Base-by-base conservation (phyloP, 2,329 filamentous ascomycete genomes). In the Sporothrix globosa region DNA sequence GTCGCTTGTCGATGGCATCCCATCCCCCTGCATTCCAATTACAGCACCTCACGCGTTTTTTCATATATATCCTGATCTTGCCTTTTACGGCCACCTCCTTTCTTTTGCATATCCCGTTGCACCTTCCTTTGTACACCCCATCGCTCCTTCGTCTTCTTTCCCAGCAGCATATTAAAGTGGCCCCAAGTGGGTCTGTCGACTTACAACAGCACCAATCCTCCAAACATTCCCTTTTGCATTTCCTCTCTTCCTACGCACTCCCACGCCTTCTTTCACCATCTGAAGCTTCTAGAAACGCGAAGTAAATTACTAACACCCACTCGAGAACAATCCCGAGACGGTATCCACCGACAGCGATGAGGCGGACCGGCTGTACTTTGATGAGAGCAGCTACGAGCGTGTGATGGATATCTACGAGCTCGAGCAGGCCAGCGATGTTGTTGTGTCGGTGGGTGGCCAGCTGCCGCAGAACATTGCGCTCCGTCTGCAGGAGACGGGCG, bases 361-460 rank as follows among this genome's bases (percentile, higher is more conserved):
- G 11, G 92, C 93, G 10, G 95, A 98, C 76, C 93, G 90, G 77
- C 87, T 99, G 5, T 99, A 98, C 82, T 99, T 99, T 74, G 96
- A 98, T 76, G 96, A 99, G 81, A 83, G 98, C 69, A 96, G 91
- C 81, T 98, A 97, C 79, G 96, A 98, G 83, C 91, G 95, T 78
- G 95, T 98, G 11, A 97, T 98, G 93, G 96, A 99, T 80, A 98
- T 98, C 74, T 97, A 97, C 80, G 96, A 98, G 81, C 87, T 98
- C 19, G 96, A 98, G 81, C 84, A 84, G 71, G 90, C 94, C 7
- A 88, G 85, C 69, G 95, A 94, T 76, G 93, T 98, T 34, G 94
- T 98, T 4, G 95, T 98, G 9, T 97, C 93, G 71, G 93, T 98
- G 13, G 96, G 96, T 78, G 96, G 96, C 56, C 96, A 99, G 82